Percentiles rank a stretch among this genome's conserved stretches.
Evolutionary conservation across 2,329 filamentous ascomycete genomes (phyloP).

Genomic region (Fusarium musae): DNA sequence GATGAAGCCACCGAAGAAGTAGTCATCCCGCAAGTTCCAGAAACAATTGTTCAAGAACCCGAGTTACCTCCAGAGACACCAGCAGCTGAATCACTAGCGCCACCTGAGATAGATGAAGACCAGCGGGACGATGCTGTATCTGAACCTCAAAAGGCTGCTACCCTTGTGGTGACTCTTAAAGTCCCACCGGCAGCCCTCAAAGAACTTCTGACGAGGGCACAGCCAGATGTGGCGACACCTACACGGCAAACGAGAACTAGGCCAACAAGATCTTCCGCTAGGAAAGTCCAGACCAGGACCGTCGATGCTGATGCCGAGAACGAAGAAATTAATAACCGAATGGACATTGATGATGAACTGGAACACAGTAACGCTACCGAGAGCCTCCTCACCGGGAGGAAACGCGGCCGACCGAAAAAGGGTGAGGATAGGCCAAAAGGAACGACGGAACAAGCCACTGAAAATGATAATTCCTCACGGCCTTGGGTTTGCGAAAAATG

Average conservation of each 20-base stretch:
- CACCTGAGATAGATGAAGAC: not conserved
- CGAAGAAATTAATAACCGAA: not conserved
- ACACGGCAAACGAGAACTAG: conserved; percentile 13
- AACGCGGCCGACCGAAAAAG: conserved; percentile 38
- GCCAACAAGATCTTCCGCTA: conserved; percentile 24
- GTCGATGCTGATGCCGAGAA: not conserved
- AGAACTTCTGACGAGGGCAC: not conserved
- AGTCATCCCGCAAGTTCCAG: not conserved
- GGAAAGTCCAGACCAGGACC: not conserved
- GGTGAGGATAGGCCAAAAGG: conserved; percentile 21
- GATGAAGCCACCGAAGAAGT: not conserved
- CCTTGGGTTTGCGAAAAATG: conserved; percentile 64
- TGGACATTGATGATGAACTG: not conserved
- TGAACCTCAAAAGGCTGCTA: not conserved
- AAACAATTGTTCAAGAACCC: not conserved
- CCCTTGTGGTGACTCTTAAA: conserved; percentile 23
- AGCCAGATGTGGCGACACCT: conserved; percentile 9
- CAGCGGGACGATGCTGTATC: not conserved
- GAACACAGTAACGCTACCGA: not conserved
- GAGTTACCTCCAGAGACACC: not conserved
- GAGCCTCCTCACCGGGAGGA: conserved; percentile 41
- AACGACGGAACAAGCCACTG: conserved; percentile 6
- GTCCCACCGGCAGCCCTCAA: conserved; percentile 14
- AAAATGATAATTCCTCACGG: conserved; percentile 38
- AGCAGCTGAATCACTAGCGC: not conserved